A percentile compares a stretch with the other conserved stretches of the same genome.
Conservation (phyloP, 805 yeast species). For the Brettanomyces anomalus region DNA sequence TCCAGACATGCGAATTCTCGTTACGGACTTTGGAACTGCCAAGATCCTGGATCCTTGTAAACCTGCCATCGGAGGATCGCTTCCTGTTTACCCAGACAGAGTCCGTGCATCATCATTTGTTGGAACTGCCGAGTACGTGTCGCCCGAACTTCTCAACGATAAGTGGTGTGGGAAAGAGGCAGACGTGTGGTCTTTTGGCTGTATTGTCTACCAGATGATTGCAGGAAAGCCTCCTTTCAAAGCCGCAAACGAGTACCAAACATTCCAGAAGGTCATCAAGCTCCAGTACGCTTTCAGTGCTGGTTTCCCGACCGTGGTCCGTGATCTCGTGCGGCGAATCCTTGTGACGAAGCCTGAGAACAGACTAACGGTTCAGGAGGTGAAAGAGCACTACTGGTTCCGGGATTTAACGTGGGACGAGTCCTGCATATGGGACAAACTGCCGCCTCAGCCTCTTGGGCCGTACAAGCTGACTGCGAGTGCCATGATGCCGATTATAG, state of each 20-base stretch:
- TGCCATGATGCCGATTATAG: constrained; percentile 72
- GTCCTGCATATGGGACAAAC: constrained; percentile 45
- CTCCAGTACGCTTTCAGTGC: constrained; percentile 78
- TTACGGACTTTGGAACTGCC: constrained; percentile 85
- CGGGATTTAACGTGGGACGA: constrained; percentile 45
- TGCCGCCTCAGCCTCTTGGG: constrained; percentile 53
- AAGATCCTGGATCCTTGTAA: constrained; percentile 50
- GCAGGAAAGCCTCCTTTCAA: constrained; percentile 73
- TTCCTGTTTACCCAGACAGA: constrained; percentile 38
- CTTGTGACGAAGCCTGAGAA: constrained; percentile 55
- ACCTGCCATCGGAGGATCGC: constrained; percentile 10
- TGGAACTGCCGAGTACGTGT: constrained; percentile 79
- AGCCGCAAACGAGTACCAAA: constrained; percentile 72
- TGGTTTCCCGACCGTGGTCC: constrained; percentile 64
- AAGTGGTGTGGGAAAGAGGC: constrained; percentile 58
- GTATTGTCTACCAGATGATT: constrained; percentile 52
- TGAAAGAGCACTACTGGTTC: constrained; percentile 60
- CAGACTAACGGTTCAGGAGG: constrained; percentile 46
- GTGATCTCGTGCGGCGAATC: constrained; percentile 67
- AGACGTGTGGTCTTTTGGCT: constrained; percentile 56
- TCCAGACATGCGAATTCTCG: constrained; percentile 47
- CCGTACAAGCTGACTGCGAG: constrained; percentile 71
- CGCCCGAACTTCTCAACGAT: constrained; percentile 70
- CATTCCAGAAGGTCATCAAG: constrained; percentile 75
- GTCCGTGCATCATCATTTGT: constrained; percentile 73